phyloP scores from a whole-genome alignment of 441 rosid genomes.

The Melastoma candidum region DNA sequence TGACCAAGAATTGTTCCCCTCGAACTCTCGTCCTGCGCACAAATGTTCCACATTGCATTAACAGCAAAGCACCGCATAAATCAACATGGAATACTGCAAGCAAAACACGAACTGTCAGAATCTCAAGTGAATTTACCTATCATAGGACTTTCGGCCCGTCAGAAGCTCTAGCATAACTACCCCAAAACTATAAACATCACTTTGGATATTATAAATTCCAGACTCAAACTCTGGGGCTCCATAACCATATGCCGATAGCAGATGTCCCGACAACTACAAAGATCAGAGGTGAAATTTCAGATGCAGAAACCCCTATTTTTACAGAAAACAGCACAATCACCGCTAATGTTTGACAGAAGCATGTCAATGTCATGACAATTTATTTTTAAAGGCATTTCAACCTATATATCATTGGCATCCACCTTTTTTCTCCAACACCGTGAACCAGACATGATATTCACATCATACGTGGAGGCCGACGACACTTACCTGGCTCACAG shows the following conservation, averaged over 20 bases:
- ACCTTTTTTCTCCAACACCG: no score
- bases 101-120: background rate
- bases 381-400: no score
- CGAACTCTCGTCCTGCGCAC: conserved; percentile 48
- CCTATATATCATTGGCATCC: no score
- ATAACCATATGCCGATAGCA: conserved; percentile 64
- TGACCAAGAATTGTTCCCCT: conserved; percentile 80
- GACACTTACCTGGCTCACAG: conserved; percentile 74
- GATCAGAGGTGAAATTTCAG: background rate
- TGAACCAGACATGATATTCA: no score
- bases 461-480: no score
- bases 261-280: conserved; percentile 84
- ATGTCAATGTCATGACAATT: no score
- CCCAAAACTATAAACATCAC: conserved; percentile 95
- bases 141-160: conserved; percentile 80
- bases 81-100: no score
- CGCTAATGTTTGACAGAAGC: no score
- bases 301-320: no score
- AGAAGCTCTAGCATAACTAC: conserved; percentile 95
- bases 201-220: conserved; percentile 67
- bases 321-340: no score
- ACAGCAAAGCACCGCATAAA: no score
- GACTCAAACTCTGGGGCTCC: conserved; percentile 97
- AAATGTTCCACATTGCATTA: conserved; percentile 5
- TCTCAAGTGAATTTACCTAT: conserved; percentile 35